These are phyloP conservation scores for Postia placenta DNA, from an alignment of 768 basidiomycete species.

Conservation along the genomic window DNA sequence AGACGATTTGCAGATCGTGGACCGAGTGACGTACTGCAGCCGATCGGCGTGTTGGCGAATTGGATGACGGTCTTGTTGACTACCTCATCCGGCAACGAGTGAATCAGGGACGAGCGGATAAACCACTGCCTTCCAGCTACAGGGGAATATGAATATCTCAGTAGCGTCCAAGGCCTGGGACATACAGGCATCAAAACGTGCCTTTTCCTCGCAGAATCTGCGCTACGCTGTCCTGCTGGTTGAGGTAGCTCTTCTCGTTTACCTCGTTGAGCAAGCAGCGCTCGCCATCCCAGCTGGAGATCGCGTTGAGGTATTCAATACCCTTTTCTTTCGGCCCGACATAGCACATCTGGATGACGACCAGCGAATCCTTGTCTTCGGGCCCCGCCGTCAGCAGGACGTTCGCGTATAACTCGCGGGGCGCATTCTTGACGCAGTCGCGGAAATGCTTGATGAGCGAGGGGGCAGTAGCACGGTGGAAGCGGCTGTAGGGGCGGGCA, in stretches of 20 bases:
- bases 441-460: constrained; percentile 89
- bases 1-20: background rate
- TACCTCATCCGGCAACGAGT: constrained; percentile 80
- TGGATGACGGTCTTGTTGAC: constrained; percentile 77
- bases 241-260: constrained; percentile 80
- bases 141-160: background rate
- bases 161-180: constrained; percentile 1
- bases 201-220: constrained; percentile 85
- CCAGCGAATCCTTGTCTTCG: constrained; percentile 73
- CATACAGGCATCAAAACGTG: constrained; percentile 24
- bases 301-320: constrained; percentile 73
- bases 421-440: constrained; percentile 87
- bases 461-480: constrained; percentile 80
- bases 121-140: constrained; percentile 84
- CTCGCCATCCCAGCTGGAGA: constrained; percentile 88
- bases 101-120: constrained; percentile 80
- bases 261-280: constrained; percentile 85
- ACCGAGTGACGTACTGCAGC: constrained; percentile 66
- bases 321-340: constrained; percentile 69
- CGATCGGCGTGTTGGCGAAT: constrained; percentile 80
- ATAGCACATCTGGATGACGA: constrained; percentile 91
- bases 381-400: constrained; percentile 89
- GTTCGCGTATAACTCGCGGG: constrained; percentile 85
- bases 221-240: constrained; percentile 89
- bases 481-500: constrained; percentile 49